Evolutionary conservation across 768 basidiomycete species (phyloP).

Genomic region (Flagelloscypha sp.): DNA sequence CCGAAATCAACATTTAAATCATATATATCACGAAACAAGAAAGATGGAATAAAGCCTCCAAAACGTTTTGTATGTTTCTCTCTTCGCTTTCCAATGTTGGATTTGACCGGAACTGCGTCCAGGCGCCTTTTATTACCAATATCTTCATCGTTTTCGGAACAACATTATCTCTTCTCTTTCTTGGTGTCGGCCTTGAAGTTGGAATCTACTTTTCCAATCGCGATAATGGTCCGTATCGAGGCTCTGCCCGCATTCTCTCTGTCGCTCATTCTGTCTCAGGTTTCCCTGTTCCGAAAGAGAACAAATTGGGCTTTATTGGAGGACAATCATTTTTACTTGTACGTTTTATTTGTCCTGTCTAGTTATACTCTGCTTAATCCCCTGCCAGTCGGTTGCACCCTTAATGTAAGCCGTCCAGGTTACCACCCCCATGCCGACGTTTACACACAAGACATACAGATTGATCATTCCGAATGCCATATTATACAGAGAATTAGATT

Average conservation of each 20-base stretch:
- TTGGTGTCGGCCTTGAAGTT: conserved; percentile 43
- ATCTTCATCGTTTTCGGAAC: conserved; percentile 31
- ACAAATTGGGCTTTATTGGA: conserved; percentile 42
- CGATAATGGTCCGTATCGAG: conserved; percentile 29
- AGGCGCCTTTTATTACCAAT: conserved; percentile 25
- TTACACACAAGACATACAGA: conserved; percentile 12
- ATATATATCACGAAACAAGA: too few relatives aligned
- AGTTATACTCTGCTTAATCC: conserved; percentile 1
- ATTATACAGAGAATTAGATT: conserved; percentile 46
- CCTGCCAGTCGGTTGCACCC: conserved; percentile 51
- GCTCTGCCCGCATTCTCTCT: conserved; percentile 1
- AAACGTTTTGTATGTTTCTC: conserved; percentile 33
- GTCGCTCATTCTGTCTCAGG: conserved; percentile 27
- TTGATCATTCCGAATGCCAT: conserved; percentile 41
- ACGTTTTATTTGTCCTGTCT: conserved; percentile 20
- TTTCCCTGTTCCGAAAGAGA: conserved; percentile 41
- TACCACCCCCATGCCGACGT: background rate
- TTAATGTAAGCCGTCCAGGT: conserved; percentile 26
- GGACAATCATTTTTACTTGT: conserved; percentile 35
- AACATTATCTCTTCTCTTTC: conserved; percentile 33
- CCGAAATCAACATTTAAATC: too few relatives aligned
- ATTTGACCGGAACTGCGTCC: background rate
- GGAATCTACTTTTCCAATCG: conserved; percentile 32
- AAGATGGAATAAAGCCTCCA: conserved; percentile 21
- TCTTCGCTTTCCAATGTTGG: background rate